phyloP scores from a whole-genome alignment of 345 rosid species.

The Geranium brycei region DNA sequence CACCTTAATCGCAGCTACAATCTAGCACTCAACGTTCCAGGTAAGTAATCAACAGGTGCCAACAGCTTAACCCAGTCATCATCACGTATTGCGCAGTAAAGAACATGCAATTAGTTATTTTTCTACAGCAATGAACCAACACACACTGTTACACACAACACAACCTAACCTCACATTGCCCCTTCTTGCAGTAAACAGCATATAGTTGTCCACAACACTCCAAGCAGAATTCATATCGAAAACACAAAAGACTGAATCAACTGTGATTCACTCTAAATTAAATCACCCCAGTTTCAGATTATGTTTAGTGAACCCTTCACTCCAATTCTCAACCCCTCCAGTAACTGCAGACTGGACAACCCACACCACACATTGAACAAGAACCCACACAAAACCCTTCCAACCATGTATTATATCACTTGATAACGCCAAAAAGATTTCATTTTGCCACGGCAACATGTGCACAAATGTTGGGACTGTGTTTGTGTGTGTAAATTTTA shows the following conservation, averaged over 20 bases:
- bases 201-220: no score
- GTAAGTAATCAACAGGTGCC: background rate
- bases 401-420: background rate
- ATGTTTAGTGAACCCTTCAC: background rate
- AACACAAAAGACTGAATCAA: no score
- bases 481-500: no score
- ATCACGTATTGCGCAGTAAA: background rate
- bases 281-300: background rate
- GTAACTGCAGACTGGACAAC: background rate
- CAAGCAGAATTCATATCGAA: no score
- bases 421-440: background rate
- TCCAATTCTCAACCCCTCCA: background rate
- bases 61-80: background rate
- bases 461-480: background rate
- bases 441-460: background rate
- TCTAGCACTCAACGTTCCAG: background rate
- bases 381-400: no score
- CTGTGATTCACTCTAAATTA: no score
- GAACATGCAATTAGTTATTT: background rate
- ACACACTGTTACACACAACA: background rate
- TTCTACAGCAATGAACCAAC: background rate
- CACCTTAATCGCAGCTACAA: background rate
- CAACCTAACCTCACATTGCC: no score
- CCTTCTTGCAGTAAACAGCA: background rate
- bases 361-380: no score